Conservation (phyloP, 257 asterid genomes). For the Petunia axillaris region DNA sequence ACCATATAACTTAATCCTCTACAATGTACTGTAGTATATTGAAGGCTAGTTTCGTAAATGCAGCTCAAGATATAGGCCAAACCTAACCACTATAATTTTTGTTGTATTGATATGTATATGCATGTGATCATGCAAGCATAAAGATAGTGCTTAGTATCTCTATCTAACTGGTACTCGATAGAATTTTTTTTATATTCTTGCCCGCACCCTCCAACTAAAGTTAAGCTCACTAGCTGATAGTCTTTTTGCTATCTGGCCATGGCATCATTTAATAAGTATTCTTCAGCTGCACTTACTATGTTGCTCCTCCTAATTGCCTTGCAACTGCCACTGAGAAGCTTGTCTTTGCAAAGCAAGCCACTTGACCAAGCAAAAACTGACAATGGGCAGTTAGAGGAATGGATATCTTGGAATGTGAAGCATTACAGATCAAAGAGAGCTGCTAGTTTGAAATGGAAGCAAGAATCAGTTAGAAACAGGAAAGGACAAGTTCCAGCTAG, state of each 20-base stretch:
- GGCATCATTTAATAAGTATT: neutral
- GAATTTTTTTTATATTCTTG: neutral
- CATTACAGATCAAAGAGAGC: constrained; percentile 32
- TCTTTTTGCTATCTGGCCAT: neutral
- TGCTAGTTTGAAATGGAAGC: neutral
- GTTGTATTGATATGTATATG: neutral
- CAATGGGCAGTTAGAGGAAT: neutral
- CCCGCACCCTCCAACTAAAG: neutral
- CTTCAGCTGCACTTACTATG: neutral
- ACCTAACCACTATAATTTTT: neutral
- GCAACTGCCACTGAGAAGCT: constrained; percentile 1
- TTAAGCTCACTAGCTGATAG: neutral
- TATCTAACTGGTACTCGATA: neutral
- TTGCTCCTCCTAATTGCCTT: neutral
- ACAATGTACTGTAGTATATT: too few relatives aligned
- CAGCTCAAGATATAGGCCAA: neutral
- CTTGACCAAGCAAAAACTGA: neutral
- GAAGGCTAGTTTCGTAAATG: neutral
- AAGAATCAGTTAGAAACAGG: constrained; percentile 15
- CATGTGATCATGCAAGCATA: constrained; percentile 22
- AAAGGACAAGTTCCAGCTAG: neutral
- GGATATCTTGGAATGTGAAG: constrained; percentile 43
- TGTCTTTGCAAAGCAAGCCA: neutral
- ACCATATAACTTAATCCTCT: too few relatives aligned
- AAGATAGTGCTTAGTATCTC: neutral